Evolutionary conservation across 2,329 filamentous ascomycete species (phyloP), one percentile per base, ranked within the genome.

Genomic region (Xylariomycetidae sp.): DNA sequence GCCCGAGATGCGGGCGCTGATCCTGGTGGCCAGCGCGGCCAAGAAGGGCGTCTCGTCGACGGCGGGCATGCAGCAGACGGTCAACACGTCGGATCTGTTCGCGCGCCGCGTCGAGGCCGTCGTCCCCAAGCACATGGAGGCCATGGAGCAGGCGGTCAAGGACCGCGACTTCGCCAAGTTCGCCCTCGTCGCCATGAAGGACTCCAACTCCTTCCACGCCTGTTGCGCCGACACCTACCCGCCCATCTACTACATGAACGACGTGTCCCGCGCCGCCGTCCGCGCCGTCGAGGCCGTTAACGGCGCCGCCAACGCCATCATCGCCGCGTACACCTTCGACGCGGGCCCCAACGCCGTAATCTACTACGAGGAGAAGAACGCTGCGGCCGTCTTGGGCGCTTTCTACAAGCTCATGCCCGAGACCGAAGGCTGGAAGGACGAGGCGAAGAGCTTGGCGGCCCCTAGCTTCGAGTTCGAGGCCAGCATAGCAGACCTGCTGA

Each of bases 161-260:
- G 71, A 75, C 43, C 76, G 76, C 49, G 85, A 98, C 64, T 98
- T 98, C 64, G 76, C 79, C 50, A 68, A 74, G 14, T 98, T 98
- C 55, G 92, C 83, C 16, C 79, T 85, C 57, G 74, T 95, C 42
- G 95, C 92, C 12, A 98, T 95, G 89, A 82, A 81, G 59, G 92
- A 98, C 59, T 93, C 85, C 56, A 98, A 98, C 67, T 86, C 80
- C 39, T 98, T 98, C 78, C 92, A 98, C 61, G 86, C 92, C 23
- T 87, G 82, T 37, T 96, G 92, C 59, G 70, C 93, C 49, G 92
- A 98, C 59, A 96, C 92, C 2, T 88, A 87, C 64, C 92, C 93
- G 27, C 92, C 93, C 13, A 98, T 98, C 57, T 95, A 95, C 64
- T 98, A 98, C 70, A 81, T 98, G 72, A 98, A 95, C 64, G 92